Percentiles rank a stretch among this genome's conserved stretches.
These are phyloP conservation scores for Obelidium mucronatum DNA, from an alignment of 192 early-diverging fungal species.

Conservation along the genomic window DNA sequence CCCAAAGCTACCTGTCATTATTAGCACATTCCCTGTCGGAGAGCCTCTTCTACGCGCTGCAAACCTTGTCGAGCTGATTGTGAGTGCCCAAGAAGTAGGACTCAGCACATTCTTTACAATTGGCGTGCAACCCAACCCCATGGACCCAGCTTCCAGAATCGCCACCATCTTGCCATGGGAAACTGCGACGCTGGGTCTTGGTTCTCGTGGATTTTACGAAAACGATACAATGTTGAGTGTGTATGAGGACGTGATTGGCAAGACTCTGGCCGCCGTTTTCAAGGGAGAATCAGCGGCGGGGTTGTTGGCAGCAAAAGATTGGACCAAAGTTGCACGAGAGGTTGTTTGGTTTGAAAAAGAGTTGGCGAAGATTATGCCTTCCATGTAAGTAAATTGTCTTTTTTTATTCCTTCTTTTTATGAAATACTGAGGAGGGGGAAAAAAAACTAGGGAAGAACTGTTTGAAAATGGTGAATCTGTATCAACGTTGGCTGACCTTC, in stretches of 20 bases:
- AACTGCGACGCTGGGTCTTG: constrained; percentile 13
- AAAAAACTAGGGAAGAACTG: not conserved
- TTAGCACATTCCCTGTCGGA: constrained; percentile 25
- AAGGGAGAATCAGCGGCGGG: not conserved
- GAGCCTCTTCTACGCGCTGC: not conserved
- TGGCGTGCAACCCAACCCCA: not conserved
- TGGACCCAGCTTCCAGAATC: not conserved
- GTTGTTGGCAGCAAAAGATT: not conserved
- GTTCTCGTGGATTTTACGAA: not conserved
- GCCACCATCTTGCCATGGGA: constrained; percentile 14
- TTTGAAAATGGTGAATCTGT: not conserved
- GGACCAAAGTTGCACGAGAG: constrained; percentile 1
- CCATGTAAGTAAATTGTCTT: not conserved
- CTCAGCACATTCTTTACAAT: constrained; percentile 17
- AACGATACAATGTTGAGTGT: not conserved
- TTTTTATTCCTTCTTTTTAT: not conserved
- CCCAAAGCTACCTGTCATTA: constrained; percentile 12
- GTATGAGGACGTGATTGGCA: constrained; percentile 5
- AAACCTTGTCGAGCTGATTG: constrained; percentile 1
- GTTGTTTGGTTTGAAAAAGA: constrained; percentile 22
- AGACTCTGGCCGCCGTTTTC: not conserved
- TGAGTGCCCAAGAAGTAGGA: constrained; percentile 9
- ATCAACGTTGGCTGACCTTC: not conserved
- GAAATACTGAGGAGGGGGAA: too few relatives aligned
- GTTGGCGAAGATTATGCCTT: constrained; percentile 9